Percentiles rank a stretch among this genome's conserved stretches.
phyloP scores from a whole-genome alignment of 2,329 filamentous ascomycete genomes.

The Sphaerulina musiva region DNA sequence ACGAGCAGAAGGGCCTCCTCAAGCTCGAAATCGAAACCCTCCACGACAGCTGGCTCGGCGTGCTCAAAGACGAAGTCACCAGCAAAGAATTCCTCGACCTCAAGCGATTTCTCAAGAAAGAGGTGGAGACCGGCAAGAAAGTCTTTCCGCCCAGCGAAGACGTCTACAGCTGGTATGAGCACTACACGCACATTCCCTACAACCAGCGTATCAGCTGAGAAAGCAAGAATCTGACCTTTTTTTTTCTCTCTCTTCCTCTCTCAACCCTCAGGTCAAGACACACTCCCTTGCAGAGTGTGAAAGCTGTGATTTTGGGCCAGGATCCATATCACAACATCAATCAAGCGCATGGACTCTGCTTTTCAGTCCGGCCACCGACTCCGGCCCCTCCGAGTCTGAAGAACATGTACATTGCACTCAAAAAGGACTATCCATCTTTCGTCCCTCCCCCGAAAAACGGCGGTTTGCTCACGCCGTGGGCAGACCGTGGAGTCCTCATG shows the following conservation, averaged over 20 bases:
- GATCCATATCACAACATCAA: constrained; percentile 95
- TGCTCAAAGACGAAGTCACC: constrained; percentile 78
- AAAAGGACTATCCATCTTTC: constrained; percentile 80
- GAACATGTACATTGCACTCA: constrained; percentile 87
- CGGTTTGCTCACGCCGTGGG: constrained; percentile 87
- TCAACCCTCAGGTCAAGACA: constrained; percentile 68
- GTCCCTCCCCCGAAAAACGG: constrained; percentile 65
- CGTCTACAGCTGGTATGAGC: constrained; percentile 79
- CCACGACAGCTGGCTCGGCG: constrained; percentile 82
- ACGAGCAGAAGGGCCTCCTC: constrained; percentile 76
- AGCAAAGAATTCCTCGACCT: constrained; percentile 75
- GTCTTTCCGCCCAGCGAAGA: constrained; percentile 84
- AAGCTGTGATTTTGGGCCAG: constrained; percentile 88
- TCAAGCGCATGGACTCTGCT: constrained; percentile 93
- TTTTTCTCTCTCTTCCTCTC: neutral
- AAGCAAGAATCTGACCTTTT: neutral
- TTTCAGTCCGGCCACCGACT: constrained; percentile 86
- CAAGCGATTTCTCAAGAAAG: constrained; percentile 78
- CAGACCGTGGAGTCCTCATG: constrained; percentile 83
- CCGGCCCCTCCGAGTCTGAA: constrained; percentile 79
- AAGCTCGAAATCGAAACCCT: constrained; percentile 87
- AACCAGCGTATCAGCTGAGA: neutral
- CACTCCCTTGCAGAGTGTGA: constrained; percentile 81
- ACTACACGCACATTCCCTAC: constrained; percentile 3
- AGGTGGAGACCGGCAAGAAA: constrained; percentile 65